A percentile compares a stretch with the other conserved stretches of the same genome.
phyloP scores from a whole-genome alignment of 2,329 filamentous ascomycete genomes.

The Colletotrichum sp. region DNA sequence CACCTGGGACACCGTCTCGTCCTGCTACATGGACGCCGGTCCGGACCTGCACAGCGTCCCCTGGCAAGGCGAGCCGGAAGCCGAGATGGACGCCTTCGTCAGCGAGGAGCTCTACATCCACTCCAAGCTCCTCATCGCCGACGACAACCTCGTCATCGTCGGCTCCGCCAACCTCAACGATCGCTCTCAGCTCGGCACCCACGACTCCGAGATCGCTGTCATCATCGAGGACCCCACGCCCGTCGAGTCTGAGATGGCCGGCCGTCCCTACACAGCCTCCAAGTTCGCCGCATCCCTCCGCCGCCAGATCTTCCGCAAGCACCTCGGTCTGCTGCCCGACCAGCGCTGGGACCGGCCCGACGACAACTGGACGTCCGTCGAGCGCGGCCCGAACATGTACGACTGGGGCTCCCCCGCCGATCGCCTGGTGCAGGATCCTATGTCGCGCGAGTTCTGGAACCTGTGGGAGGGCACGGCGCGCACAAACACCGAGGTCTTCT shows the following conservation, averaged over 20 bases:
- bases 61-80: slow-evolving; percentile 60
- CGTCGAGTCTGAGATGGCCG: slow-evolving; percentile 76
- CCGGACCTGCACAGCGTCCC: slow-evolving; percentile 66
- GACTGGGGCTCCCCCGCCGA: slow-evolving; percentile 74
- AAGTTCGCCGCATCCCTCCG: slow-evolving; percentile 82
- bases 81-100: slow-evolving; percentile 65
- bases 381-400: slow-evolving; percentile 72
- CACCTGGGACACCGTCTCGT: slow-evolving; percentile 77
- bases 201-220: slow-evolving; percentile 91
- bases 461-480: slow-evolving; percentile 77
- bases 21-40: slow-evolving; percentile 84
- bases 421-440: slow-evolving; percentile 74
- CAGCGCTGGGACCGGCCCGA: slow-evolving; percentile 72
- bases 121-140: slow-evolving; percentile 78
- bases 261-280: slow-evolving; percentile 72
- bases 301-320: slow-evolving; percentile 87
- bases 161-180: slow-evolving; percentile 69
- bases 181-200: slow-evolving; percentile 78
- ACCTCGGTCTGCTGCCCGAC: slow-evolving; percentile 81
- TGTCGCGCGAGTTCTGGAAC: slow-evolving; percentile 69
- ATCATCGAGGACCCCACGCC: slow-evolving; percentile 80
- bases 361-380: slow-evolving; percentile 79
- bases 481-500: slow-evolving; percentile 82
- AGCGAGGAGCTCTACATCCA: slow-evolving; percentile 68
- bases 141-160: slow-evolving; percentile 82